These are phyloP conservation scores for Phoma sp. DNA, from an alignment of 2,329 filamentous ascomycete species.

Conservation along the genomic window DNA sequence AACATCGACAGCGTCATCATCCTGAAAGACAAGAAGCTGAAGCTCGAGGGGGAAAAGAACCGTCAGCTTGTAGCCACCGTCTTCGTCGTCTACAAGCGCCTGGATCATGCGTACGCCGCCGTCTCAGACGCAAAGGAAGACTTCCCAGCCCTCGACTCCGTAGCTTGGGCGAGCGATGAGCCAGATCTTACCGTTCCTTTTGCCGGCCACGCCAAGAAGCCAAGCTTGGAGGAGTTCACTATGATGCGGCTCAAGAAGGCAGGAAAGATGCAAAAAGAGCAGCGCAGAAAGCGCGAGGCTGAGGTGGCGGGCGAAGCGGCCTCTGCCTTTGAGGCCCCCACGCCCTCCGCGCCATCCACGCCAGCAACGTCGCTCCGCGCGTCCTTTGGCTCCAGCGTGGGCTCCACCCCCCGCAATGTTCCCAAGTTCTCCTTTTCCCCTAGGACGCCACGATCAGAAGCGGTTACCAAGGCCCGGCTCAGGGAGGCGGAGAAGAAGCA, in stretches of 20 bases:
- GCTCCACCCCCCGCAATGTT: constrained; percentile 33
- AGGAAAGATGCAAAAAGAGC: neutral
- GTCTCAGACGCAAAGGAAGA: constrained; percentile 58
- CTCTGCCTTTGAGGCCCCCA: too few relatives aligned
- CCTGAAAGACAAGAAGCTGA: constrained; percentile 62
- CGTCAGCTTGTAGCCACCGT: constrained; percentile 60
- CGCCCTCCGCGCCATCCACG: constrained; percentile 18
- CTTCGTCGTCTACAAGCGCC: constrained; percentile 63
- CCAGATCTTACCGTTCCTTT: constrained; percentile 51
- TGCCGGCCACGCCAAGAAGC: constrained; percentile 28
- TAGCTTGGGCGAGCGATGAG: constrained; percentile 62
- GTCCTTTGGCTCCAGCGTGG: constrained; percentile 25
- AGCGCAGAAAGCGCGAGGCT: neutral
- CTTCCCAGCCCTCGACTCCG: constrained; percentile 59
- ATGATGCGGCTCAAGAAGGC: too few relatives aligned
- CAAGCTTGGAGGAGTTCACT: too few relatives aligned
- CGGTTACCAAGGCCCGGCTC: constrained; percentile 54
- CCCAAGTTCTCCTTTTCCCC: constrained; percentile 54
- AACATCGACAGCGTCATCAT: constrained; percentile 60
- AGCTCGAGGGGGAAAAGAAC: constrained; percentile 57
- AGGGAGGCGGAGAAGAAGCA: constrained; percentile 53
- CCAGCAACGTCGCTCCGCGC: constrained; percentile 36
- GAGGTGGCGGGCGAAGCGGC: too few relatives aligned
- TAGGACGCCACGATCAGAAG: constrained; percentile 45
- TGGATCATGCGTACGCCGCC: constrained; percentile 64